Conservation (phyloP, 192 early-diverging fungal species). For the Podila horticola region DNA sequence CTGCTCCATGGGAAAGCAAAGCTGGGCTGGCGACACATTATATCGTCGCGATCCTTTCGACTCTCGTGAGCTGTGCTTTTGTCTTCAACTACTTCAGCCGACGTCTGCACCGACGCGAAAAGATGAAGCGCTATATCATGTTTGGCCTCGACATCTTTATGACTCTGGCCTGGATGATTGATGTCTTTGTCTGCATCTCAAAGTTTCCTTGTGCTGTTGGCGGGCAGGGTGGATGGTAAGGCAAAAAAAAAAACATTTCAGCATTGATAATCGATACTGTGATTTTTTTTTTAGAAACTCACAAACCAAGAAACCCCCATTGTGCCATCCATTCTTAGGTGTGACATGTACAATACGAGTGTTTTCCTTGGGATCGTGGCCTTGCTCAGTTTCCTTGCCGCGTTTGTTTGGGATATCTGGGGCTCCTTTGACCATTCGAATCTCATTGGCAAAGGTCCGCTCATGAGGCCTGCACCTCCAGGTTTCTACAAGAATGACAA, state of each 20-base stretch:
- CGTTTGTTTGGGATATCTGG: constrained; percentile 45
- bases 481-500: constrained; percentile 19
- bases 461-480: constrained; percentile 35
- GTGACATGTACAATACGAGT: constrained; percentile 50
- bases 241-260: background rate
- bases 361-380: constrained; percentile 32
- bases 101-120: constrained; percentile 15
- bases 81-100: constrained; percentile 43
- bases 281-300: background rate
- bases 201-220: constrained; percentile 50
- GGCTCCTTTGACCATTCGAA: constrained; percentile 40
- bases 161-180: constrained; percentile 34
- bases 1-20: constrained; percentile 26
- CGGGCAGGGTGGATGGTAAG: constrained; percentile 42
- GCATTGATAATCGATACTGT: no score
- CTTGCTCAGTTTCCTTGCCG: constrained; percentile 19
- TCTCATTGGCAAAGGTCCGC: constrained; percentile 2
- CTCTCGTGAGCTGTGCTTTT: constrained; percentile 21
- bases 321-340: constrained; percentile 11
- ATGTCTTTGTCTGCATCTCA: constrained; percentile 45
- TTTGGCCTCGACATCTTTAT: constrained; percentile 46
- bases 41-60: constrained; percentile 25
- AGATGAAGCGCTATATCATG: constrained; percentile 45
- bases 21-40: constrained; percentile 39
- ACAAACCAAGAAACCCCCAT: background rate